Percentiles rank a stretch among this genome's conserved stretches.
These are phyloP conservation scores for Gentiana macrophylla DNA, from an alignment of 257 asterid genomes.

Conservation along the genomic window DNA sequence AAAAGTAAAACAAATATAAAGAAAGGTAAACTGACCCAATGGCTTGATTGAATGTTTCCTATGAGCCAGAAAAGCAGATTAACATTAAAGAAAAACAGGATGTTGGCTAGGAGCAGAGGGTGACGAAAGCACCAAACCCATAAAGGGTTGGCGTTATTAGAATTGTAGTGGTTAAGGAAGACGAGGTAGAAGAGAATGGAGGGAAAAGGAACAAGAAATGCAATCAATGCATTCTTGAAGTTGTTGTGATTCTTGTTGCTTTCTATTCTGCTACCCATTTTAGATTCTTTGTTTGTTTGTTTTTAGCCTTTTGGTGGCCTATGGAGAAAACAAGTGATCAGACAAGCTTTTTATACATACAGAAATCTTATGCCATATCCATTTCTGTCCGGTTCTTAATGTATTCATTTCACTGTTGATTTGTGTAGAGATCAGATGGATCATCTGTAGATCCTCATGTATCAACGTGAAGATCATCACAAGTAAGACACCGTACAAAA, in stretches of 20 bases:
- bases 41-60: conserved; percentile 68
- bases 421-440: too few relatives aligned
- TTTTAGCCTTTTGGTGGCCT: not conserved
- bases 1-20: not conserved
- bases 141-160: conserved; percentile 21
- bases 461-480: too few relatives aligned
- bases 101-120: conserved; percentile 60
- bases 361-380: too few relatives aligned
- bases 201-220: conserved; percentile 66
- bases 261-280: not conserved
- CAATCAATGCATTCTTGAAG: conserved; percentile 43
- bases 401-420: too few relatives aligned
- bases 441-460: too few relatives aligned
- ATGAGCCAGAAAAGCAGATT: conserved; percentile 67
- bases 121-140: conserved; percentile 70
- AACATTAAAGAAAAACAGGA: conserved; percentile 75
- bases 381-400: too few relatives aligned
- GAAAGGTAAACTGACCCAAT: conserved; percentile 47
- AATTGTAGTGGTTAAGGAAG: conserved; percentile 48
- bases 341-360: not conserved
- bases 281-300: not conserved
- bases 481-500: too few relatives aligned
- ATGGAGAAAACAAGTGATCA: not conserved
- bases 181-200: conserved; percentile 60
- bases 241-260: conserved; percentile 14